phyloP scores from a whole-genome alignment of 257 asterid genomes.

The Gardenia jasminoides region DNA sequence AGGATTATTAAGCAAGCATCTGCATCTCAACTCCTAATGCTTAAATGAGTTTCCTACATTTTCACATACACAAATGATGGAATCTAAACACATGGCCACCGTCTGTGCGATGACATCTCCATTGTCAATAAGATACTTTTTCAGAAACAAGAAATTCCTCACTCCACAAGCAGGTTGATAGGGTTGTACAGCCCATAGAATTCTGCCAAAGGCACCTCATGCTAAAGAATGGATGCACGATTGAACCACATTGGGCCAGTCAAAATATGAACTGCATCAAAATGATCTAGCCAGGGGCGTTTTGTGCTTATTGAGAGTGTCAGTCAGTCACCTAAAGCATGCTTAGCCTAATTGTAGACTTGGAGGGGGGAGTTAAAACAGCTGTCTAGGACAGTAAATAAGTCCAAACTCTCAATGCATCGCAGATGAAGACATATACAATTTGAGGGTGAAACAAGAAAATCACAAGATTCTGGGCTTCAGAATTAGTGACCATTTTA shows the following conservation, averaged over 20 bases:
- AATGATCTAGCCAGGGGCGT: background rate
- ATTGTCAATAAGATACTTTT: background rate
- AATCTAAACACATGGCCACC: background rate
- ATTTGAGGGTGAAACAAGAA: background rate
- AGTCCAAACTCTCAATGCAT: background rate
- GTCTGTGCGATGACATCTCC: too few relatives aligned
- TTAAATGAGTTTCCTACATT: background rate
- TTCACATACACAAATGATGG: background rate
- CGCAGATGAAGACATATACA: background rate
- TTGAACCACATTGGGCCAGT: background rate
- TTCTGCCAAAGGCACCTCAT: background rate
- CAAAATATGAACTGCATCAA: too few relatives aligned
- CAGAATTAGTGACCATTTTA: background rate
- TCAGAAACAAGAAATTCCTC: background rate
- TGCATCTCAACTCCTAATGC: background rate
- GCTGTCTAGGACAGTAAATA: background rate
- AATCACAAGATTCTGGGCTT: background rate
- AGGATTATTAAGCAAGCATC: background rate
- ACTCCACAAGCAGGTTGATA: background rate
- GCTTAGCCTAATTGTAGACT: background rate
- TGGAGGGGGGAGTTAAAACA: background rate
- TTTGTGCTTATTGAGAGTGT: background rate
- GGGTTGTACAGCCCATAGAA: background rate
- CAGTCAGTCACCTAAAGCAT: background rate
- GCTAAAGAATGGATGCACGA: background rate